These are phyloP conservation scores for Cadophora gregata DNA, from an alignment of 2,329 filamentous ascomycete species.

Conservation along the genomic window DNA sequence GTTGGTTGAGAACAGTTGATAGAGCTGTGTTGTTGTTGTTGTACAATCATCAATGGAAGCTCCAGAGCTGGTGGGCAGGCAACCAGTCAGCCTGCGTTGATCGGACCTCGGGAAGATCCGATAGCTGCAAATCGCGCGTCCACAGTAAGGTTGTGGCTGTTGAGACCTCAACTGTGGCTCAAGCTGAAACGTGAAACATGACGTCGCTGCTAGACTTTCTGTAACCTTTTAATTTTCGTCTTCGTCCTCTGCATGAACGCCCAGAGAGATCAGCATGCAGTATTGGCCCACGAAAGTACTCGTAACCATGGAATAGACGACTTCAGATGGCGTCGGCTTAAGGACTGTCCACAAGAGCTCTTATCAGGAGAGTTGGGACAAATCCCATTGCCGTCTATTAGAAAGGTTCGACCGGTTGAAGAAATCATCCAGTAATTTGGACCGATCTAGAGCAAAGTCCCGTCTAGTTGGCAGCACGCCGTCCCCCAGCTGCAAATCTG, in stretches of 20 bases:
- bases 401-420: neutral
- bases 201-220: neutral
- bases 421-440: neutral
- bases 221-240: neutral
- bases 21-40: slow-evolving; percentile 2
- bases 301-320: neutral
- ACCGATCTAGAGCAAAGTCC: neutral
- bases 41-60: neutral
- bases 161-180: neutral
- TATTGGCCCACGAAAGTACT: neutral
- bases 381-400: neutral
- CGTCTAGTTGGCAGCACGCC: neutral
- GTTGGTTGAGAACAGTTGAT: slow-evolving; percentile 1
- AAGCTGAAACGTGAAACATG: neutral
- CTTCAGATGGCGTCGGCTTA: neutral
- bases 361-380: neutral
- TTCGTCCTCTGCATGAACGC: neutral
- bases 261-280: slow-evolving; percentile 3
- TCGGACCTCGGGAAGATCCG: slow-evolving; percentile 7
- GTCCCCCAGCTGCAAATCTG: neutral
- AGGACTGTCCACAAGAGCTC: neutral
- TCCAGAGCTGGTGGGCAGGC: neutral
- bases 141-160: neutral
- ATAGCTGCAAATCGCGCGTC: too few species aligned
- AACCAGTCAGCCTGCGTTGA: neutral